phyloP scores from a whole-genome alignment of 2,329 filamentous ascomycete species.

The Beauveria scarabaeidicola region DNA sequence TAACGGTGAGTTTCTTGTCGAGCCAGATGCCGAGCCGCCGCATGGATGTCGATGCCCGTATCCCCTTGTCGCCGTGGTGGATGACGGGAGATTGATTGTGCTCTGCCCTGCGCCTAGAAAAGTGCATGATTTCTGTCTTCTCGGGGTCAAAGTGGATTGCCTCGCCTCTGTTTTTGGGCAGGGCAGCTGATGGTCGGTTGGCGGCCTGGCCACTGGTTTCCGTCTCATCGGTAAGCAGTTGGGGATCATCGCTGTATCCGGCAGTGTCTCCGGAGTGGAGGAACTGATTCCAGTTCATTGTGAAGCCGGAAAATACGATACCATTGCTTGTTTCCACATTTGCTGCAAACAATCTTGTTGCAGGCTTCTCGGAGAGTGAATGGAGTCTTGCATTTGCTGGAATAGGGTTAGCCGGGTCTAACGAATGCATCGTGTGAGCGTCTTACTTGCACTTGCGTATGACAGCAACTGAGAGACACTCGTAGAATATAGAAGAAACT shows the following conservation, averaged over 20 bases:
- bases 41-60: neutral
- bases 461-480: neutral
- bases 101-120: neutral
- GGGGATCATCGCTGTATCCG: too few species aligned
- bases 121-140: constrained; percentile 3
- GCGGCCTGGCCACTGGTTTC: too few species aligned
- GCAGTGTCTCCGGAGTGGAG: too few species aligned
- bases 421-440: too few species aligned
- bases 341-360: neutral
- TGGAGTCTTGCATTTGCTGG: neutral
- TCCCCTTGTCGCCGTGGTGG: constrained; percentile 2
- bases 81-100: neutral
- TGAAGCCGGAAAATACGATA: neutral
- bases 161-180: too few species aligned
- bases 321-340: neutral
- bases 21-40: constrained; percentile 1
- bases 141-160: neutral
- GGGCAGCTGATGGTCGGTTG: too few species aligned
- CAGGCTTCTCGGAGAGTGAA: neutral
- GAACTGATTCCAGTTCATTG: neutral
- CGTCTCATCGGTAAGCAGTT: too few species aligned
- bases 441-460: neutral
- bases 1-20: constrained; percentile 9
- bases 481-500: neutral
- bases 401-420: too few species aligned